Conservation (phyloP, 345 rosid species). For the Gossypium sturtianum region DNA sequence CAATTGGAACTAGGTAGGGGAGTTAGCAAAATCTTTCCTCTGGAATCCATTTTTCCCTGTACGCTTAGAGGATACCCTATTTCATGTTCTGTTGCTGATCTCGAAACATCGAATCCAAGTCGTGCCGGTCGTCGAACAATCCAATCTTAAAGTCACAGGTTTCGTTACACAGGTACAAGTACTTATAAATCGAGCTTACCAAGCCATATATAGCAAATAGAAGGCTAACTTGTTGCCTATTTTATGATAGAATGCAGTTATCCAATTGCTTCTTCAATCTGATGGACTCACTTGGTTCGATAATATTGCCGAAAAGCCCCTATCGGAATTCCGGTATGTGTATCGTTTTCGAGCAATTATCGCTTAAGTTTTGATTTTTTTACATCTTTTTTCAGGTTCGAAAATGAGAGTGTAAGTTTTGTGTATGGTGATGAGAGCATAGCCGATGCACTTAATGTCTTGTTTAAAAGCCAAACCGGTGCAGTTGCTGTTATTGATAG, state of each 20-base stretch:
- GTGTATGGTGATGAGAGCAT: constrained; percentile 26
- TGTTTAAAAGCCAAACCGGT: constrained; percentile 21
- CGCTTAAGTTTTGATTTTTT: neutral
- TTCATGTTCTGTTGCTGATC: constrained; percentile 37
- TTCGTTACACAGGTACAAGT: constrained; percentile 9
- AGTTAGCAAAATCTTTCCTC: constrained; percentile 38
- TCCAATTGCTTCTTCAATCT: constrained; percentile 30
- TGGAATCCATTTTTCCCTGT: constrained; percentile 45
- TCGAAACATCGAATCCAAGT: constrained; percentile 34
- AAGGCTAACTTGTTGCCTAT: neutral
- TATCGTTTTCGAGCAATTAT: neutral
- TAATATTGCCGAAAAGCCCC: constrained; percentile 30
- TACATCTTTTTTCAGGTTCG: constrained; percentile 16
- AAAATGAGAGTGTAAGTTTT: constrained; percentile 14
- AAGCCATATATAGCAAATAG: neutral
- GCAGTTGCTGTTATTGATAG: constrained; percentile 19
- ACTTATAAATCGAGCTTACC: neutral
- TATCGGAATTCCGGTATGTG: constrained; percentile 26
- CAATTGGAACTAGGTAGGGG: constrained; percentile 24
- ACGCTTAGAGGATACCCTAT: constrained; percentile 30
- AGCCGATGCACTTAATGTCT: constrained; percentile 26
- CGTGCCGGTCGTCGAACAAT: constrained; percentile 28
- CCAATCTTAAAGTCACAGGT: neutral
- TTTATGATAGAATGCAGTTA: neutral
- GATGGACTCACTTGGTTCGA: constrained; percentile 47